Evolutionary conservation across 305 asterid species (phyloP), one percentile per base, ranked within the genome.

Genomic region (Galium porrigens): DNA sequence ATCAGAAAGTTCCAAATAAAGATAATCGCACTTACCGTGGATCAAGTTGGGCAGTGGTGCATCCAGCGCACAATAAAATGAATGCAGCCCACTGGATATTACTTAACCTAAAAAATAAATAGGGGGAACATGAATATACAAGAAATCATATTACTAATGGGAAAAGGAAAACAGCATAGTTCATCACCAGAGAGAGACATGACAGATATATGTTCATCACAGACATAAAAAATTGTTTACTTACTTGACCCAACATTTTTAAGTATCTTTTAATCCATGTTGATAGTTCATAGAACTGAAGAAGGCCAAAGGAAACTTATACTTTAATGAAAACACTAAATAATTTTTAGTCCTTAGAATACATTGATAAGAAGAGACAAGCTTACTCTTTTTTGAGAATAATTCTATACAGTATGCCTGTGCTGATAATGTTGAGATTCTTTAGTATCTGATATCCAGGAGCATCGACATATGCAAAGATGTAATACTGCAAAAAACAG

Each of bases 31-130:
- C 95, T 85, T 76, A 92, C 99, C 81, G 84, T 46, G 96, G 81
- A 65, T 84, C 89, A 53, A 92, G 99, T 77, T 89, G 99, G 18
- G 98, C 98, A n/a, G 98, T 92, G 72, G 99, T 92, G 86, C 99
- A 92, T 68, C 99, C 99, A 20, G 96, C 99, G 77, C 95, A 83
- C 76, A 92, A 77, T 74, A 92, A 83, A 76, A 89, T 68, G 75
- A 92, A 92, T 70, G 96, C 99, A 46, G 96, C 91, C 96, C 99
- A 92, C 74, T 92, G 99, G 72, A 85, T 80, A 78, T 89, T 92
- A 72, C 94, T 92, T 80, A 92, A 76, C 89, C 96, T 92, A 83
- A 44, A 79, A 75, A 56, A 68, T 6, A 33, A 59, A 33, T 6
- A n/a, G 9, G 11, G 8, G 17, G 9, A 59, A 33, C 30, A 18